A percentile compares a stretch with the other conserved stretches of the same genome.
phyloP scores from a whole-genome alignment of 257 asterid genomes.

The Dorcoceras hygrometricum region DNA sequence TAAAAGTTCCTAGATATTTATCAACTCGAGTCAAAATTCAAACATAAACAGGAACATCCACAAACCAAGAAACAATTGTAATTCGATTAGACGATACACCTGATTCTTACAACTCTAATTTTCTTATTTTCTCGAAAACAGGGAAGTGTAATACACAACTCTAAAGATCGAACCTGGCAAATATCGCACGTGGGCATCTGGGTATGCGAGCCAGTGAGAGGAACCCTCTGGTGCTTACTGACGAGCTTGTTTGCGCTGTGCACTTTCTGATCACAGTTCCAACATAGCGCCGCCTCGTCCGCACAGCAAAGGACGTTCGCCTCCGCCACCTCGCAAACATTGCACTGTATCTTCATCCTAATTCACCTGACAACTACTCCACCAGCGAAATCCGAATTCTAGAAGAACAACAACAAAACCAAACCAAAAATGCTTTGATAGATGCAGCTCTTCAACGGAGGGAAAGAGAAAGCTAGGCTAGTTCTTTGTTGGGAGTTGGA shows the following conservation, averaged over 20 bases:
- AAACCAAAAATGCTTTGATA: neutral
- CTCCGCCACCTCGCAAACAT: constrained; percentile 24
- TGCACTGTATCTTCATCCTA: constrained; percentile 24
- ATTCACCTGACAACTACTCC: neutral
- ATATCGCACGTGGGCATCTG: constrained; percentile 53
- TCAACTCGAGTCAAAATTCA: neutral
- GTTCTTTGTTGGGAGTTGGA: neutral
- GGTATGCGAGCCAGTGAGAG: constrained; percentile 36
- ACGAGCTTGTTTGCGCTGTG: constrained; percentile 28
- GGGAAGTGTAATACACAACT: neutral
- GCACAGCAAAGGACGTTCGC: constrained; percentile 33
- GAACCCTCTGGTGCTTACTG: constrained; percentile 31
- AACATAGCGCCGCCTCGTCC: constrained; percentile 34
- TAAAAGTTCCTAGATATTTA: neutral
- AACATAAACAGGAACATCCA: neutral
- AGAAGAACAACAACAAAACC: no score
- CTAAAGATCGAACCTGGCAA: constrained; percentile 37
- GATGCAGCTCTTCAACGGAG: neutral
- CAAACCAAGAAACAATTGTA: neutral
- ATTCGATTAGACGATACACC: neutral
- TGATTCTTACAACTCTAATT: neutral
- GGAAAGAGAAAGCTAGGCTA: neutral
- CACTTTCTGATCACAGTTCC: constrained; percentile 26
- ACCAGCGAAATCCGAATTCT: neutral
- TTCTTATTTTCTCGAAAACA: no score